Percentiles rank a stretch among this genome's conserved stretches.
Conservation (phyloP, 2,329 filamentous ascomycete genomes). For the Ophiostoma australiae region DNA sequence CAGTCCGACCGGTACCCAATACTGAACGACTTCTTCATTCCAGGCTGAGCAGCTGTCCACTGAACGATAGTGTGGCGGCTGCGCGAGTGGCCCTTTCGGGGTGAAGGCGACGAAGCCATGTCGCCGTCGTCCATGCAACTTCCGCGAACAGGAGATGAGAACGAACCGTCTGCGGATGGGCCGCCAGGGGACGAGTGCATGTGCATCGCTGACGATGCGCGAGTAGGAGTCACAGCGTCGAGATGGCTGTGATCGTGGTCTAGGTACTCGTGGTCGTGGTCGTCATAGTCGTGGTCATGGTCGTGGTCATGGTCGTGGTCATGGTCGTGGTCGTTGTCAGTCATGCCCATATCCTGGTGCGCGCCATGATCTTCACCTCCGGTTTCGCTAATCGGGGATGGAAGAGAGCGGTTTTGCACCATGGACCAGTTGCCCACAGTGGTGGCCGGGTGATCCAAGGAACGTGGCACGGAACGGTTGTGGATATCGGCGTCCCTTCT, state of each 20-base stretch:
- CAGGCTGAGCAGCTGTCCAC: constrained; percentile 56
- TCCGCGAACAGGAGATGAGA: constrained; percentile 19
- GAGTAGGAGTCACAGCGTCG: constrained; percentile 34
- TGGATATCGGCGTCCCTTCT: neutral
- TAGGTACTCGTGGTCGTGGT: constrained; percentile 18
- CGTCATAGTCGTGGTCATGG: constrained; percentile 19
- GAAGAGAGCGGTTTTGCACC: constrained; percentile 50
- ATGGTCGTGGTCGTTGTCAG: constrained; percentile 11
- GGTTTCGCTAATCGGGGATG: constrained; percentile 56
- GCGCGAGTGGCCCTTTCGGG: constrained; percentile 52
- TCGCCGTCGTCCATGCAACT: constrained; percentile 31
- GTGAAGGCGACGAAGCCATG: constrained; percentile 45
- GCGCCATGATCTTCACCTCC: constrained; percentile 41
- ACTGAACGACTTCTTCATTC: constrained; percentile 66
- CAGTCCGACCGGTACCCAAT: constrained; percentile 76
- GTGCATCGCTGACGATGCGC: constrained; percentile 14
- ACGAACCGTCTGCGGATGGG: neutral
- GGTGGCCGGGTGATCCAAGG: constrained; percentile 37
- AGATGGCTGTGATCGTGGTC: constrained; percentile 29
- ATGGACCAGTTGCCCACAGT: constrained; percentile 46
- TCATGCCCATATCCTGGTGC: constrained; percentile 29
- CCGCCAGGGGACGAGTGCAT: constrained; percentile 8
- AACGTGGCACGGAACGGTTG: constrained; percentile 46
- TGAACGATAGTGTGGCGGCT: constrained; percentile 56
- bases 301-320: constrained; percentile 17